Base-by-base conservation (phyloP, 2,329 filamentous ascomycete genomes). In the Epichloe sibirici region DNA sequence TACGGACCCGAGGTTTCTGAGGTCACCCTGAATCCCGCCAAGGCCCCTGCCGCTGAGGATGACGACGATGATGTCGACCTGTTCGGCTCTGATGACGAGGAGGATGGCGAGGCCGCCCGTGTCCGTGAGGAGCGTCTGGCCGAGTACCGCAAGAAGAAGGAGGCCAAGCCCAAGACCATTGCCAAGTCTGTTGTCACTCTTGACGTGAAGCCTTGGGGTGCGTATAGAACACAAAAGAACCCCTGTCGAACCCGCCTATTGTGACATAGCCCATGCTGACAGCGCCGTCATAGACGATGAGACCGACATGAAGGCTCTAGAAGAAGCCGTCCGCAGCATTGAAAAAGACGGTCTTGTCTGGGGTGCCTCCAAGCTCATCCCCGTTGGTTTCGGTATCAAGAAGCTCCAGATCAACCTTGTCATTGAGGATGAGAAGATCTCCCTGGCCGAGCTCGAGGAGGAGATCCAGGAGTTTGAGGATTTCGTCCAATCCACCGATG, bases 401-500 rank as follows among this genome's bases (percentile, higher is more conserved):
- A 97, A 97, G 83, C 84, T 98, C 59, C 91, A 97, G 82, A 95
- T 98, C 79, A 97, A 88, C 85, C 74, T 97, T 63, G 90, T 97
- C 64, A 77, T 97, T 60, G 93, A 97, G 79, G 93, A 98, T 70
- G 91, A 97, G 61, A 96, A 96, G 82, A 72, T 98, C 68, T 90
- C 88, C 61, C 71, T 88, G 59, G 81, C 85, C 63, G 91, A 96
- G 58, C 84, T 98, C 62, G 82, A 95, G 79, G 83, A 88, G 69
- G 66, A 87, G 77, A 94, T 97, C 65, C 58, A 69, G 67, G 88
- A 81, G 62, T 81, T 90, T 65, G 93, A 97, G 78, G 93, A 98
- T 71, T 86, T 88, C 71, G 90, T 98, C 68, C 93, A 98, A 83
- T 95, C 90, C 63, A 84, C 86, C 64, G 93, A 97, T 71, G 71